These are phyloP conservation scores for Saururus chinensis DNA, from an alignment of 164 flowering plant genomes.

Conservation along the genomic window DNA sequence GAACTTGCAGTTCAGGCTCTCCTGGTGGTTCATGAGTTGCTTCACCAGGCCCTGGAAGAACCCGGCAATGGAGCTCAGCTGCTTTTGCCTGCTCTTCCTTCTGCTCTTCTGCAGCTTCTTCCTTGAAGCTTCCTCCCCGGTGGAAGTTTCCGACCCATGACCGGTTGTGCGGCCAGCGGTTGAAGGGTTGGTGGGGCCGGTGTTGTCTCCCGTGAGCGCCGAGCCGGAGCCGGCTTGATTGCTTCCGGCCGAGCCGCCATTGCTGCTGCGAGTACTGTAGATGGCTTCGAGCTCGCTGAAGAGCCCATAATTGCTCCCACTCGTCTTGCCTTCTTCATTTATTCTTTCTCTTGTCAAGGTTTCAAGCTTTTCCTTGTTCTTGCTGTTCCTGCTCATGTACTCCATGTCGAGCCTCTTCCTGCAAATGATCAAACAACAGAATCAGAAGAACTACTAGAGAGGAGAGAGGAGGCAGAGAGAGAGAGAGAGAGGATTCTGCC, in stretches of 20 bases:
- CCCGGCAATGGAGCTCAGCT: constrained; percentile 6
- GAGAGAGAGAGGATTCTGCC: too few relatives aligned
- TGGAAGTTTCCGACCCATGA: constrained; percentile 20
- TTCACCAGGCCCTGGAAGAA: constrained; percentile 12
- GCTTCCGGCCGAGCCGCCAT: constrained; percentile 12
- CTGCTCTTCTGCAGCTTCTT: constrained; percentile 5
- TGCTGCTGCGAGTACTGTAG: constrained; percentile 6
- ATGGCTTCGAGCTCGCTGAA: constrained; percentile 37
- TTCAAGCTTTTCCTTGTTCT: constrained; percentile 5
- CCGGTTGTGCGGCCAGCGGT: constrained; percentile 7
- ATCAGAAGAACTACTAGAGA: too few relatives aligned
- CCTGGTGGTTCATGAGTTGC: constrained; percentile 14
- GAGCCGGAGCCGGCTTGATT: constrained; percentile 16
- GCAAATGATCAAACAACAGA: background rate
- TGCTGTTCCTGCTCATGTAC: constrained; percentile 1
- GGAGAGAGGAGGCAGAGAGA: too few relatives aligned
- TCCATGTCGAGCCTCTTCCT: constrained; percentile 14
- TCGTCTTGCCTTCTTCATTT: constrained; percentile 11
- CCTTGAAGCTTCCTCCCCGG: constrained; percentile 17
- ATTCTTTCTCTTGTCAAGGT: background rate
- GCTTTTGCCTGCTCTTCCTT: constrained; percentile 6
- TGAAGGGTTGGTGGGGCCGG: background rate
- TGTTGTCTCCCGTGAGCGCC: constrained; percentile 13
- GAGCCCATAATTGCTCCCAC: constrained; percentile 12
- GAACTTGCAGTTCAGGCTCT: constrained; percentile 8